phyloP scores from a whole-genome alignment of 441 rosid species.

The Macaranga tanarius region DNA sequence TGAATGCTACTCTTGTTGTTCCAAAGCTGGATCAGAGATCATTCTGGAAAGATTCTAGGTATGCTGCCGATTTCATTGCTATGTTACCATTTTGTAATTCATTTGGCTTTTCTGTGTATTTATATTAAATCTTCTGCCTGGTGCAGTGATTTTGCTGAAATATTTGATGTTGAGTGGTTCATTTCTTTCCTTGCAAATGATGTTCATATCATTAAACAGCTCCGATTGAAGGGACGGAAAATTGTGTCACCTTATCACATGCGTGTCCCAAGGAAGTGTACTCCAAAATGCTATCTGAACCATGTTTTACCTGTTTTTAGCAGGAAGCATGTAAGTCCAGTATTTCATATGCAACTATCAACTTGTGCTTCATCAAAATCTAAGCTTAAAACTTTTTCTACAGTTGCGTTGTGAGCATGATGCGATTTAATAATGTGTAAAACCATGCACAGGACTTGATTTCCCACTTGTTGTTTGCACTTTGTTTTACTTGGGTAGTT shows the following conservation, averaged over 20 bases:
- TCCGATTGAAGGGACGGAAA: slow-evolving; percentile 58
- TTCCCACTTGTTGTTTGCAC: background rate
- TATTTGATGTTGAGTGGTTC: slow-evolving; percentile 78
- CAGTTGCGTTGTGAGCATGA: background rate
- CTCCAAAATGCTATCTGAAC: slow-evolving; percentile 63
- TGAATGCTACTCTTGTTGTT: slow-evolving; percentile 91
- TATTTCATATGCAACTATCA: background rate
- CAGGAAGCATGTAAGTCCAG: slow-evolving; percentile 81
- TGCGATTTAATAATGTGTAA: background rate
- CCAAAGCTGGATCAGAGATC: slow-evolving; percentile 93
- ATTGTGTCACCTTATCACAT: slow-evolving; percentile 42
- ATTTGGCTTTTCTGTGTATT: slow-evolving; percentile 13
- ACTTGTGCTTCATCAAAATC: background rate
- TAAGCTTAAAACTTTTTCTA: background rate
- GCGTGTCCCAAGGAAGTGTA: slow-evolving; percentile 91
- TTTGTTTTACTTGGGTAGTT: background rate
- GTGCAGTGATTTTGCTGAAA: slow-evolving; percentile 72
- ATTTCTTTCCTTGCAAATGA: slow-evolving; percentile 70
- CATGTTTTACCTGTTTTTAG: slow-evolving; percentile 72
- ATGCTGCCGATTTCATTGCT: slow-evolving; percentile 21
- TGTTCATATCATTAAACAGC: slow-evolving; percentile 67
- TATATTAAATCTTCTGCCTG: slow-evolving; percentile 16
- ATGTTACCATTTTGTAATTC: slow-evolving; percentile 12
- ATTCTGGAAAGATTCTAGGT: slow-evolving; percentile 96
- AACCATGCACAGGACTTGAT: background rate